phyloP scores from a whole-genome alignment of 306 rosid species.

The Vigna nakashimae region DNA sequence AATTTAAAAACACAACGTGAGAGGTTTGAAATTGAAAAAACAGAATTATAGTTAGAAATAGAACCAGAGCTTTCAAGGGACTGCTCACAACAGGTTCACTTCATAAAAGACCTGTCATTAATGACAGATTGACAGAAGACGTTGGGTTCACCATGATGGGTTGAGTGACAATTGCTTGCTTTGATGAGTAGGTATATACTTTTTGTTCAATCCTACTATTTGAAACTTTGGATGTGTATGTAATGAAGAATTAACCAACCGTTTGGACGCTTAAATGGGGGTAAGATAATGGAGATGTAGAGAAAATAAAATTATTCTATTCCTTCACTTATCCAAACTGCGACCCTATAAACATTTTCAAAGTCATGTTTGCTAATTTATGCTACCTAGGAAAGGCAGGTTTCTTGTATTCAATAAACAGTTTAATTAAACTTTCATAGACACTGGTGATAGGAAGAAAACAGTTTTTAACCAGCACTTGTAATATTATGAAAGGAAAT shows the following conservation, averaged over 20 bases:
- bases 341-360: not conserved
- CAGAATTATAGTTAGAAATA: not conserved
- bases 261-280: not conserved
- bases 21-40: not conserved
- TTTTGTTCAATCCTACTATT: not conserved
- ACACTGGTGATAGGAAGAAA: not conserved
- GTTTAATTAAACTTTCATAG: not conserved
- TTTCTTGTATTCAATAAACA: not conserved
- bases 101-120: not conserved
- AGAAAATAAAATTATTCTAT: not conserved
- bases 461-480: not conserved
- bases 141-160: not conserved
- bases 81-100: not conserved
- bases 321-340: conserved; percentile 8
- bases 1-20: not conserved
- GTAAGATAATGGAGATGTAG: not conserved
- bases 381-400: not conserved
- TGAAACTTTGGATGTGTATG: not conserved
- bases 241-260: not conserved
- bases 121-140: not conserved
- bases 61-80: not conserved
- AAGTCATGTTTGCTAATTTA: not conserved
- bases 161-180: not conserved
- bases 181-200: conserved; percentile 3
- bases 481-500: not conserved